Percentiles rank a stretch among this genome's conserved stretches.
Evolutionary conservation across 2,329 filamentous ascomycete species (phyloP).

Genomic region (Geosmithia flava): DNA sequence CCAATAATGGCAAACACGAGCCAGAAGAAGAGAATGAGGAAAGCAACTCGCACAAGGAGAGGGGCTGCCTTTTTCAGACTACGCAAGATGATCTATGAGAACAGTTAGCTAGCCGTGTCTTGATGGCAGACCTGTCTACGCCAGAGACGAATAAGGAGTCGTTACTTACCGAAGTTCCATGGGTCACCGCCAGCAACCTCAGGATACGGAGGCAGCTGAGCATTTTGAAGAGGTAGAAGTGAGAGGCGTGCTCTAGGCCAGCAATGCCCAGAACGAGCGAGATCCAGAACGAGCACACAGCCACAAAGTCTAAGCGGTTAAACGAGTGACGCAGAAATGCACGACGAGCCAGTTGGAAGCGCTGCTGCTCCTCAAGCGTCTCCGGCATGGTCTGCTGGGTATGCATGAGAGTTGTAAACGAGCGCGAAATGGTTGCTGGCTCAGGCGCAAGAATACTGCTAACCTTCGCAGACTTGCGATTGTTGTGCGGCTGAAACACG

Average conservation of each 20-base stretch:
- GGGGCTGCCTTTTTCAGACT: conserved; percentile 95
- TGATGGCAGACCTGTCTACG: neutral
- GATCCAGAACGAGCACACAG: conserved; percentile 91
- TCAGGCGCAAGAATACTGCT: conserved; percentile 28
- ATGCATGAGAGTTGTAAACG: conserved; percentile 70
- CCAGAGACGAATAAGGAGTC: neutral
- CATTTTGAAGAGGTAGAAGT: conserved; percentile 91
- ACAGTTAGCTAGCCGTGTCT: neutral
- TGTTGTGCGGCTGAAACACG: conserved; percentile 72
- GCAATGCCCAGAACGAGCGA: conserved; percentile 63
- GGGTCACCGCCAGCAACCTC: conserved; percentile 80
- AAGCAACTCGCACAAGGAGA: conserved; percentile 81
- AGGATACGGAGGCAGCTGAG: conserved; percentile 89
- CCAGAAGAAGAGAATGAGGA: conserved; percentile 96
- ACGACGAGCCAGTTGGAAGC: conserved; percentile 73
- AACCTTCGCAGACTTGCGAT: conserved; percentile 47
- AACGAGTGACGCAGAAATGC: conserved; percentile 93
- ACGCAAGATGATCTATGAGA: conserved; percentile 66
- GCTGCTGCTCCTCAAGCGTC: conserved; percentile 66
- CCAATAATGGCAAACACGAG: conserved; percentile 92
- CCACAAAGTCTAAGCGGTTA: conserved; percentile 89
- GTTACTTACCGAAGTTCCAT: conserved; percentile 69
- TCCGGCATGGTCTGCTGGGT: conserved; percentile 40
- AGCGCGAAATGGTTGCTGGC: conserved; percentile 58
- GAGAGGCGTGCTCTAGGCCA: conserved; percentile 54